Evolutionary conservation across 2,329 filamentous ascomycete species (phyloP).

Genomic region (Aureobasidium sp.): DNA sequence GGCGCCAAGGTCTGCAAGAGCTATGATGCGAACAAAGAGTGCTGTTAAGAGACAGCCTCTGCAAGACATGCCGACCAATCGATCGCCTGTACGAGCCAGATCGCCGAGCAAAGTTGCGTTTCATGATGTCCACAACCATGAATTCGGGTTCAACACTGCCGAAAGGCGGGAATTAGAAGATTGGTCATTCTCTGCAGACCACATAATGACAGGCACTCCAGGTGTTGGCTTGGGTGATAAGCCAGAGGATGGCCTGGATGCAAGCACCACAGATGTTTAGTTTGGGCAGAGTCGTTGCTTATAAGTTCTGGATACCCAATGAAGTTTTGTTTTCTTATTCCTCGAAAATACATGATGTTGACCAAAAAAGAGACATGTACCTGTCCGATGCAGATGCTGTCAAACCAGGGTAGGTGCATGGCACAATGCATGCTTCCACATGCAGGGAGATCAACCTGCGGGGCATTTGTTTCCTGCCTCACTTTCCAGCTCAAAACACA

Average conservation of each 20-base stretch:
- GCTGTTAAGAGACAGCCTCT: conserved; percentile 23
- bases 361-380: not conserved
- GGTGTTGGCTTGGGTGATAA: conserved; percentile 6
- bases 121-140: conserved; percentile 10
- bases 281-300: not conserved
- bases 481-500: not conserved
- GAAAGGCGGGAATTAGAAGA: conserved; percentile 17
- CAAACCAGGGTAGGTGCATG: not conserved
- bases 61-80: conserved; percentile 23
- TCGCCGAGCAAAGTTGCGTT: conserved; percentile 21
- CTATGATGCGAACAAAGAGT: conserved; percentile 19
- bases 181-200: conserved; percentile 17
- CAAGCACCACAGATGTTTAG: conserved; percentile 16
- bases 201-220: conserved; percentile 17
- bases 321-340: not conserved
- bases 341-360: too few relatives aligned
- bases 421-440: not conserved
- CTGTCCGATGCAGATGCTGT: not conserved
- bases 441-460: not conserved
- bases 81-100: conserved; percentile 20
- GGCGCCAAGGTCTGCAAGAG: conserved; percentile 14
- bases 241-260: conserved; percentile 1
- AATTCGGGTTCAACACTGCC: not conserved
- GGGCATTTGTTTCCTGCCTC: not conserved
- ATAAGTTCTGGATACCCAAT: not conserved